Evolutionary conservation across 2,329 filamentous ascomycete genomes (phyloP).

Genomic region (Phialophora verrucosa): DNA sequence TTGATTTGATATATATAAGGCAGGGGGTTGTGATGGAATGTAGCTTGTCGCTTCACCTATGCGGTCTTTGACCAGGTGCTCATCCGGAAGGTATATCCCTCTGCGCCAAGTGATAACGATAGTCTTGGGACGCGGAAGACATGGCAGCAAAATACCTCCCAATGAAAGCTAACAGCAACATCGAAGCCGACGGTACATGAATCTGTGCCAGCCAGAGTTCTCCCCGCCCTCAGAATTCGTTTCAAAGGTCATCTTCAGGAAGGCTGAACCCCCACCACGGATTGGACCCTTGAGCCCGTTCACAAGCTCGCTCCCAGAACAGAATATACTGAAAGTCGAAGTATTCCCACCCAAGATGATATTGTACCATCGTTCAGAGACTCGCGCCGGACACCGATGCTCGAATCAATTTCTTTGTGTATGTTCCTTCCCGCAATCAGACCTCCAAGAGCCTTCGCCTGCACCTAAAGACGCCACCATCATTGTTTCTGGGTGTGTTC

Average conservation of each 20-base stretch:
- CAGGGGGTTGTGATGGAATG: neutral
- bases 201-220: too few species aligned
- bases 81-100: neutral
- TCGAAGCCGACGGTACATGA: neutral
- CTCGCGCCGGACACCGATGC: constrained; percentile 1
- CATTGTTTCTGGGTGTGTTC: constrained; percentile 7
- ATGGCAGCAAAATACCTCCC: neutral
- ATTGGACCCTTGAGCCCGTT: neutral
- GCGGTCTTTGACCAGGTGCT: neutral
- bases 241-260: neutral
- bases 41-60: neutral
- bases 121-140: neutral
- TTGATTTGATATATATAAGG: neutral
- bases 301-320: neutral
- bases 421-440: neutral
- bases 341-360: neutral
- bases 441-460: neutral
- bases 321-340: neutral
- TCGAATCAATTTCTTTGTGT: constrained; percentile 7
- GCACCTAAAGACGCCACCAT: neutral
- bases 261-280: neutral
- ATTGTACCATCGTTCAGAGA: neutral
- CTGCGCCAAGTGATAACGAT: neutral
- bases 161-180: neutral
- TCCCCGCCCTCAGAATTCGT: neutral